phyloP scores from a whole-genome alignment of 768 basidiomycete genomes.

The Xerocomus brunneocitrinus region DNA sequence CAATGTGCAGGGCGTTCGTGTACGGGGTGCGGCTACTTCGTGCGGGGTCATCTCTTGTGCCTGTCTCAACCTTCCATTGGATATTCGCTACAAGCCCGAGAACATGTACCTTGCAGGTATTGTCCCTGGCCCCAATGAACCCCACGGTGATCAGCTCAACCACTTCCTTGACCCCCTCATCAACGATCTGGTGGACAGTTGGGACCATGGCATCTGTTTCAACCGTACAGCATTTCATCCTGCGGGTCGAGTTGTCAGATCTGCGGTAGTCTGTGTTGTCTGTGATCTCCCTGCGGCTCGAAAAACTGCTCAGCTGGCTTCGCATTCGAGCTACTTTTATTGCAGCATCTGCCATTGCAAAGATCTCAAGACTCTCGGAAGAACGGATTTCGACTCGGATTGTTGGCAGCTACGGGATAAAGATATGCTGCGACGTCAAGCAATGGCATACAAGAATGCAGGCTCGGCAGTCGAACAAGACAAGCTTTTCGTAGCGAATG shows the following conservation, averaged over 20 bases:
- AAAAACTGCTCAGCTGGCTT: conserved; percentile 22
- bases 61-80: background rate
- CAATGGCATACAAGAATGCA: background rate
- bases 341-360: conserved; percentile 30
- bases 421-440: background rate
- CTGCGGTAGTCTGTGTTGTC: conserved; percentile 18
- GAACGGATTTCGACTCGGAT: background rate
- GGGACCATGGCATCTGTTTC: background rate
- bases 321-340: conserved; percentile 19
- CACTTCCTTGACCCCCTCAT: conserved; percentile 29
- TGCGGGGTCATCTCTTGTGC: background rate
- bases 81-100: background rate
- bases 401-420: conserved; percentile 4
- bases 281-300: conserved; percentile 30
- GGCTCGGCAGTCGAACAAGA: background rate
- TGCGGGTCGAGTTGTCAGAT: background rate
- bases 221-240: conserved; percentile 13
- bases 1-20: background rate
- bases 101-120: conserved; percentile 23
- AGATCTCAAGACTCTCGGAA: conserved; percentile 1
- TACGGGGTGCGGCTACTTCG: background rate
- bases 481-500: conserved; percentile 1
- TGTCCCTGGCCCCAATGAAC: conserved; percentile 30
- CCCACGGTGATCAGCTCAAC: conserved; percentile 26
- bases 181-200: conserved; percentile 21